Conservation (phyloP, 2,329 filamentous ascomycete species). For the Chalaropsis ovoidea region DNA sequence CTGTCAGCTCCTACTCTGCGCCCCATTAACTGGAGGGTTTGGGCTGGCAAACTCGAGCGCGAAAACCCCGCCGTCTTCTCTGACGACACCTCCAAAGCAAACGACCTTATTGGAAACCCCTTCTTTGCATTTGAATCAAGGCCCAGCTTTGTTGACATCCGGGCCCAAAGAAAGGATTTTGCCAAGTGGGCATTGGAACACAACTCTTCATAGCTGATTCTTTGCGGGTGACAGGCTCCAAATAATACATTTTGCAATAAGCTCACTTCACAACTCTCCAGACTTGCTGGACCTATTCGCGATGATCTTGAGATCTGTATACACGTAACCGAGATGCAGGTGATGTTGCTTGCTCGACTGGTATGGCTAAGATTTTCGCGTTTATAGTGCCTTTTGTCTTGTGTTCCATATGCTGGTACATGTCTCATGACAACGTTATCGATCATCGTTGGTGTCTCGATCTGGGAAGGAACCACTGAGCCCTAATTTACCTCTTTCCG, state of each 20-base stretch:
- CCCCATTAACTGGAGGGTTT: slow-evolving; percentile 73
- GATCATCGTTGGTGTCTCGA: background rate
- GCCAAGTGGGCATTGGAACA: slow-evolving; percentile 54
- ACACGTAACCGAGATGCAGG: background rate
- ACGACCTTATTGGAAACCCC: slow-evolving; percentile 64
- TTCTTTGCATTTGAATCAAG: slow-evolving; percentile 70
- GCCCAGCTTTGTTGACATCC: slow-evolving; percentile 78
- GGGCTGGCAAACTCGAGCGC: slow-evolving; percentile 75
- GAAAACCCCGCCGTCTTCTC: slow-evolving; percentile 46
- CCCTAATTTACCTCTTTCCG: slow-evolving; percentile 9
- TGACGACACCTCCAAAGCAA: slow-evolving; percentile 61
- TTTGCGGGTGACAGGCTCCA: background rate
- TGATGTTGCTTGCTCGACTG: background rate
- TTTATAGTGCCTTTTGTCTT: background rate
- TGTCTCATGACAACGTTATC: background rate
- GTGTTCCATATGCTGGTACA: background rate
- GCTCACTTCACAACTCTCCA: background rate
- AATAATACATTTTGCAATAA: background rate
- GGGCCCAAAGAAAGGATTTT: slow-evolving; percentile 70
- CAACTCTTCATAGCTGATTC: slow-evolving; percentile 16
- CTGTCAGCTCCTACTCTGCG: slow-evolving; percentile 65
- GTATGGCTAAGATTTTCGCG: background rate
- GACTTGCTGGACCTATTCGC: no score
- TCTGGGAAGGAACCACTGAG: background rate
- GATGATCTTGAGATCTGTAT: no score